These are phyloP conservation scores for Hysterium pulicare DNA, from an alignment of 2,329 filamentous ascomycete genomes.

Conservation along the genomic window DNA sequence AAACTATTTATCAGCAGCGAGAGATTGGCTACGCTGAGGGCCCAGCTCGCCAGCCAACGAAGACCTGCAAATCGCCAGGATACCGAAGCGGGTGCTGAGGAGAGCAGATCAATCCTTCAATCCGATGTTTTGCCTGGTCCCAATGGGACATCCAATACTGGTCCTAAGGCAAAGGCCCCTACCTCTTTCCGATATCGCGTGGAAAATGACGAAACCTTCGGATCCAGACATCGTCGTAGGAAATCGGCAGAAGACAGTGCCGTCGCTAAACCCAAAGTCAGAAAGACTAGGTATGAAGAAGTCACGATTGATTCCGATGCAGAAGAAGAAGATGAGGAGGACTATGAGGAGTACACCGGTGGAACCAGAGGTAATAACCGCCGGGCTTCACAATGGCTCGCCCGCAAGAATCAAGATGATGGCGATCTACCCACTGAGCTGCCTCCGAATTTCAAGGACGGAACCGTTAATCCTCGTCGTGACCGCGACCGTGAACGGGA, in stretches of 20 bases:
- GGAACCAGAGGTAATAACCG: conserved; percentile 12
- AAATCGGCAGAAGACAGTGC: conserved; percentile 20
- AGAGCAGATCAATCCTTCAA: conserved; percentile 30
- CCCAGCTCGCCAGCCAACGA: conserved; percentile 28
- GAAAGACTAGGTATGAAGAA: conserved; percentile 41
- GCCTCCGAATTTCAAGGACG: conserved; percentile 40
- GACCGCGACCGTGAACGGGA: conserved; percentile 20
- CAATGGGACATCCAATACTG: conserved; percentile 11
- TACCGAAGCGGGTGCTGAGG: conserved; percentile 20
- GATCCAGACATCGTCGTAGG: conserved; percentile 24
- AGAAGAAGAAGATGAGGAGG: conserved; percentile 32
- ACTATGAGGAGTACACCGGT: conserved; percentile 14
- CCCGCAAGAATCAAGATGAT: conserved; percentile 39
- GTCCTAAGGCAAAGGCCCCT: conserved; percentile 27
- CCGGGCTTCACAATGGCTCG: conserved; percentile 40
- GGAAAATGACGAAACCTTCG: conserved; percentile 42
- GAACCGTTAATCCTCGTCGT: conserved; percentile 26
- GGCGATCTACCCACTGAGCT: conserved; percentile 43
- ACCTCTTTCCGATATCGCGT: conserved; percentile 36
- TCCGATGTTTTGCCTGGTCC: conserved; percentile 31
- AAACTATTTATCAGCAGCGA: conserved; percentile 36
- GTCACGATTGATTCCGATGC: conserved; percentile 46
- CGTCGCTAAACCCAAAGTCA: conserved; percentile 15
- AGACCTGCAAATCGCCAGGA: conserved; percentile 4
- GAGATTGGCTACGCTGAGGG: conserved; percentile 34